phyloP scores from a whole-genome alignment of 169 alveolate genomes.

The Plasmodium cynomolgi region DNA sequence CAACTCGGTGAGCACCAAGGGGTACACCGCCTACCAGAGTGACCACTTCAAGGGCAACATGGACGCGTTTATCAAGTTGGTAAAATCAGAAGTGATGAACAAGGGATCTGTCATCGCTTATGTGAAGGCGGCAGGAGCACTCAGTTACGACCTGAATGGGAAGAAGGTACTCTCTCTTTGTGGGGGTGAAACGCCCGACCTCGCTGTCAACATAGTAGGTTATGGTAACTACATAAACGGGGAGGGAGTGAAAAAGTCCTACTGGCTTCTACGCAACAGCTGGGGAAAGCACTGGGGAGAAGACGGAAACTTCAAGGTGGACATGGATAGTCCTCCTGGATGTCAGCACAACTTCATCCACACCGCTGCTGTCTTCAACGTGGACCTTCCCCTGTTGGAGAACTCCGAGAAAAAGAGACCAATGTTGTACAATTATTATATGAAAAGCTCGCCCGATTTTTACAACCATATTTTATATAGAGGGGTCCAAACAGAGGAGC shows the following conservation, averaged over 20 bases:
- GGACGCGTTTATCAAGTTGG: slow-evolving; percentile 44
- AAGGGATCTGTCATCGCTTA: slow-evolving; percentile 64
- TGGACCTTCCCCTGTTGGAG: not conserved
- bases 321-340: not conserved
- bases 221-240: slow-evolving; percentile 36
- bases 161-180: slow-evolving; percentile 30
- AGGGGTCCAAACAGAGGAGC: not conserved
- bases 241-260: slow-evolving; percentile 23
- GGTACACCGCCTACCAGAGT: slow-evolving; percentile 14
- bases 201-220: slow-evolving; percentile 58
- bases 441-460: slow-evolving; percentile 11
- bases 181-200: slow-evolving; percentile 23
- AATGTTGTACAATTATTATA: not conserved
- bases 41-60: not conserved
- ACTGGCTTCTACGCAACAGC: slow-evolving; percentile 4
- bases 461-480: not conserved
- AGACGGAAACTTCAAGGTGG: slow-evolving; percentile 16
- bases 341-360: slow-evolving; percentile 10
- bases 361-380: slow-evolving; percentile 3
- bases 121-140: slow-evolving; percentile 16
- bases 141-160: slow-evolving; percentile 57
- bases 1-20: not conserved
- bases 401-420: not conserved
- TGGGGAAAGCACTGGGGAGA: slow-evolving; percentile 25
- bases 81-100: slow-evolving; percentile 32